phyloP scores from a whole-genome alignment of 140 eudicot genomes.

The Oenanthe javanica region DNA sequence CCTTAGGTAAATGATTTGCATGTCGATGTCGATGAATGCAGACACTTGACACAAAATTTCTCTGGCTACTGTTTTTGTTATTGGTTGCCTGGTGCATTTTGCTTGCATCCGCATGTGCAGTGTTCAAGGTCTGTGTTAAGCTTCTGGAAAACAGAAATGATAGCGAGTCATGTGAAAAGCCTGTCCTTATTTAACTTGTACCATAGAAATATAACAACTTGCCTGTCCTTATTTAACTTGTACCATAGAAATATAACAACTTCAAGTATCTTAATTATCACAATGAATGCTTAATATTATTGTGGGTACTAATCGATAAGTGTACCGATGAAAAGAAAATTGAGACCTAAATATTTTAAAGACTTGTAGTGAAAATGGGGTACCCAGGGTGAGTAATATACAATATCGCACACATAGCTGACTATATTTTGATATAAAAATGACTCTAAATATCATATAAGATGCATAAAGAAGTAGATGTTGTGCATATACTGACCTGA shows the following conservation, averaged over 20 bases:
- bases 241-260: no score
- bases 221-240: no score
- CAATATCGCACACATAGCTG: neutral
- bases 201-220: no score
- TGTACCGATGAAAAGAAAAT: neutral
- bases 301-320: neutral
- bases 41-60: neutral
- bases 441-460: neutral
- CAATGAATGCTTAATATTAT: neutral
- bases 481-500: constrained; percentile 40
- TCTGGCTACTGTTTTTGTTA: neutral
- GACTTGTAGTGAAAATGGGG: neutral
- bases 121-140: constrained; percentile 12
- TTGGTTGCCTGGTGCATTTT: constrained; percentile 4
- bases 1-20: neutral
- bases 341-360: neutral
- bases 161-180: no score
- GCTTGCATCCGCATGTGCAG: constrained; percentile 17
- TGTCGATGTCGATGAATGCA: neutral
- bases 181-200: no score
- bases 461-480: neutral
- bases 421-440: neutral
- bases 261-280: neutral
- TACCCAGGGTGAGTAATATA: neutral
- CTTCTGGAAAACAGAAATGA: neutral